Evolutionary conservation across 345 rosid species (phyloP), one percentile per base, ranked within the genome.

Genomic region (Populus pruinosa): DNA sequence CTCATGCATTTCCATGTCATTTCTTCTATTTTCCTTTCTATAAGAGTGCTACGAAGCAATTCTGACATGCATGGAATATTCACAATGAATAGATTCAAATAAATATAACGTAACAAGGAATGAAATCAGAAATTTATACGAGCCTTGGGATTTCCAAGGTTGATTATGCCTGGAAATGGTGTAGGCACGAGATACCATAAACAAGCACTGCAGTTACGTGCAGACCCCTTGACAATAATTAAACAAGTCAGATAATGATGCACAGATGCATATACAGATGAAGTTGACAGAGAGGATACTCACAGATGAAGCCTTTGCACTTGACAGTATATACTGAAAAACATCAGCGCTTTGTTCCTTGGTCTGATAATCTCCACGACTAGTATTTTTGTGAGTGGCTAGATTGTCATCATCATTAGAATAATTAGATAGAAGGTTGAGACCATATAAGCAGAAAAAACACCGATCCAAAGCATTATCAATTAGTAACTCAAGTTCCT

Each of bases 271-370:
- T 35, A 50, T 31, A 44, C 25, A 67, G 56, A 38, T 33, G 39
- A 63, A 53, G 35, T 81, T 39, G 69, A 83, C 71, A 83, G 78
- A 82, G 76, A 83, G 80, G 78, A 38, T 18, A 88, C 99, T 90
- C 70, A 96, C 98, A 82, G 99, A 92, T 71, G 97, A 92, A 78
- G 87, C 95, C 86, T 87, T 93, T 70, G 98, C 98, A 81, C 88
- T 89, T 4, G 99, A 95, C 69, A 92, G 88, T 83, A 96, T 87
- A 86, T 93, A 96, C 83, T 96, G 97, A 76, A 96, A 96, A 85
- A 96, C 99, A 87, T 93, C 99, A 72, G 92, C 98, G 80, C 97
- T 90, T 79, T 92, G 99, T 82, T 93, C 97, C 85, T 96, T 96
- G 35, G 98, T 92, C 85, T 96, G 99, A 82, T 96, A 92, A 77